Base-by-base conservation (phyloP, 306 rosid species). In the Fragaria iinumae region DNA sequence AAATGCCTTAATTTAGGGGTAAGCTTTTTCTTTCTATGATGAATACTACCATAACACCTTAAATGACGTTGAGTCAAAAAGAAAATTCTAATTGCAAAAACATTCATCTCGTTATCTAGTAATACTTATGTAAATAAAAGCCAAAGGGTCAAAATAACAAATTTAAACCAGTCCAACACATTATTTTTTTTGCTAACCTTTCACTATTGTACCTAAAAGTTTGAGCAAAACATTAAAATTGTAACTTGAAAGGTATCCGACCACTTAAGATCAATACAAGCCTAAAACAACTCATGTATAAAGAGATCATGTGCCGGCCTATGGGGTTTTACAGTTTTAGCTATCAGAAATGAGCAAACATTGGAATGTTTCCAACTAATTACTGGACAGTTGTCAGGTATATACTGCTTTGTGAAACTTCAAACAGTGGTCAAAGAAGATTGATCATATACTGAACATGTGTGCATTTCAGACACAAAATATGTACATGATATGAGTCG, bases 401-500 rank as follows among this genome's bases (percentile, higher is more conserved):
- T 55, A 5, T 73, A 41, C 16, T 23, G 25, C 25, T 56, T 3
- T 57, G 39, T 39, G 25, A 73, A 36, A 73, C 23, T 39, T 73
- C 49, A 14, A n/a, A 62, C 52, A 21, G 21, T 21, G 52, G 18
- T 56, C 48, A 56, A 39, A 38, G 14, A 47, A 49, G 17, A 72
- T 20, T 52, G 34, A 72, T 34, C 48, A 52, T 52, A 72, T 52
- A 50, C 2, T 32, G 63, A 18, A n/a, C 9, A 23, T 11, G 16
- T n/a, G 67, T 14, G 48, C 52, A 11, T 21, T 23, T 65, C 12
- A 47, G 48, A 63, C 29, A 47, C 27, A 73, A 36, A 45, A n/a
- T 53, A 62, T 67, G 50, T 55, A 21, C 70, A 39, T 48, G 23
- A 36, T 65, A 79, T 23, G 65, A 43, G 73, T 79, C 77, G 36